Percentiles rank a stretch among this genome's conserved stretches.
Conservation (phyloP, 768 basidiomycete genomes). For the Leccinum aurantiacum region DNA sequence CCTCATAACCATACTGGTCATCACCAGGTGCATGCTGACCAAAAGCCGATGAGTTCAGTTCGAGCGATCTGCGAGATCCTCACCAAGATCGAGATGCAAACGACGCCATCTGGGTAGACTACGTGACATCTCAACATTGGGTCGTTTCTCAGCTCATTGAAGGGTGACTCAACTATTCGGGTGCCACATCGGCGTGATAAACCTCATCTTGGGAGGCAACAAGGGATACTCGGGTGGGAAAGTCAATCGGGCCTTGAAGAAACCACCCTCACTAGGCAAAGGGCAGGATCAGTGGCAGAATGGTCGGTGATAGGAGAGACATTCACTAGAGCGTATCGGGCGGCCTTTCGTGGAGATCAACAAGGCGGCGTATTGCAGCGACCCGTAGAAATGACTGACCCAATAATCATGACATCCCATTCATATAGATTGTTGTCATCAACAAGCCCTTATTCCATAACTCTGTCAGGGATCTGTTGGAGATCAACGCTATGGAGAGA, state of each 20-base stretch:
- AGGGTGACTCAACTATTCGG: slow-evolving; percentile 77
- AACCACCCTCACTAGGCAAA: slow-evolving; percentile 82
- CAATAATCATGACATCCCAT: slow-evolving; percentile 96
- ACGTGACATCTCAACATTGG: slow-evolving; percentile 3
- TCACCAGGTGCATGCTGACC: slow-evolving; percentile 89
- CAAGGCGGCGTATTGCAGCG: slow-evolving; percentile 9
- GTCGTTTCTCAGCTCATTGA: background rate
- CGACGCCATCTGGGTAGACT: slow-evolving; percentile 93
- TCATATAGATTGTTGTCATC: slow-evolving; percentile 94
- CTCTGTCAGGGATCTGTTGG: slow-evolving; percentile 35
- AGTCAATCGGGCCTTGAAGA: slow-evolving; percentile 86
- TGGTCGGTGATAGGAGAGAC: slow-evolving; percentile 1
- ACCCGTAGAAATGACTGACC: slow-evolving; percentile 49
- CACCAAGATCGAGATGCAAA: slow-evolving; percentile 95
- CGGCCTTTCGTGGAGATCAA: slow-evolving; percentile 53
- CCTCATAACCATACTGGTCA: slow-evolving; percentile 96
- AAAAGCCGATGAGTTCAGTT: slow-evolving; percentile 5
- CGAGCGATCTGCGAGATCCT: slow-evolving; percentile 22
- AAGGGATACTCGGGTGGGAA: slow-evolving; percentile 93
- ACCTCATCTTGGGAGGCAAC: slow-evolving; percentile 92
- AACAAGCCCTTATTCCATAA: slow-evolving; percentile 67
- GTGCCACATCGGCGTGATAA: slow-evolving; percentile 95
- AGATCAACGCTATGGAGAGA: slow-evolving; percentile 30
- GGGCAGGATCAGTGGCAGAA: slow-evolving; percentile 4
- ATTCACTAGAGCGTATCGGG: slow-evolving; percentile 89